Conservation (phyloP, 106 monocot species). For the Dendrobium catenatum region DNA sequence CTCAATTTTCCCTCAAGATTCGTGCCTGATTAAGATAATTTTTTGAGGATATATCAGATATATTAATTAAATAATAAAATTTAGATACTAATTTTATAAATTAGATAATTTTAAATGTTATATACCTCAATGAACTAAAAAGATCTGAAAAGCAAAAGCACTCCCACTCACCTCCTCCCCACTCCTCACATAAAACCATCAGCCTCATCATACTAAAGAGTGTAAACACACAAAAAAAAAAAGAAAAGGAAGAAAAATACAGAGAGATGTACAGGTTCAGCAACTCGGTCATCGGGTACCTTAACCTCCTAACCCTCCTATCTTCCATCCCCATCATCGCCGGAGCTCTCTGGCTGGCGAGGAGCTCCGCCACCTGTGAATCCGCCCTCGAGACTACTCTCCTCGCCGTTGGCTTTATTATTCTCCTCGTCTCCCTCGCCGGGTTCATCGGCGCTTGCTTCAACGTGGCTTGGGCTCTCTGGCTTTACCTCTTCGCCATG, state of each 20-base stretch:
- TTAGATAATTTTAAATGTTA: too few species aligned
- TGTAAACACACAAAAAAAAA: background rate
- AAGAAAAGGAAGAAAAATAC: background rate
- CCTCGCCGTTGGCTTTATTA: slow-evolving; percentile 69
- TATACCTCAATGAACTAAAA: too few species aligned
- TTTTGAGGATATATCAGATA: too few species aligned
- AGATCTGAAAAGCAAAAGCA: background rate
- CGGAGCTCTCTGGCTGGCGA: slow-evolving; percentile 57
- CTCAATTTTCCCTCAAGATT: too few species aligned
- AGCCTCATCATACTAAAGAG: too few species aligned
- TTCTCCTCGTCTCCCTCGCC: slow-evolving; percentile 79
- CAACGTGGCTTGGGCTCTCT: slow-evolving; percentile 65
- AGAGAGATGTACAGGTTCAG: slow-evolving; percentile 50
- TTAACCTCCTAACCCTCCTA: slow-evolving; percentile 72
- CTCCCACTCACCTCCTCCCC: background rate
- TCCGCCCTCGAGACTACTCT: slow-evolving; percentile 74
- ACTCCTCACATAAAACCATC: background rate
- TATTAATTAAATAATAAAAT: too few species aligned
- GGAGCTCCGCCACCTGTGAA: slow-evolving; percentile 62
- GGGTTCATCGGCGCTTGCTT: slow-evolving; percentile 90
- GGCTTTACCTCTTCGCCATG: slow-evolving; percentile 81
- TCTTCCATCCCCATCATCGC: slow-evolving; percentile 90
- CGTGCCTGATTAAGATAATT: too few species aligned
- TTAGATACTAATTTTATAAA: too few species aligned
- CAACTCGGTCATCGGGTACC: slow-evolving; percentile 85